A percentile compares a stretch with the other conserved stretches of the same genome.
phyloP scores from a whole-genome alignment of 108 stramenopile genomes.

The Cyclotella atomus region DNA sequence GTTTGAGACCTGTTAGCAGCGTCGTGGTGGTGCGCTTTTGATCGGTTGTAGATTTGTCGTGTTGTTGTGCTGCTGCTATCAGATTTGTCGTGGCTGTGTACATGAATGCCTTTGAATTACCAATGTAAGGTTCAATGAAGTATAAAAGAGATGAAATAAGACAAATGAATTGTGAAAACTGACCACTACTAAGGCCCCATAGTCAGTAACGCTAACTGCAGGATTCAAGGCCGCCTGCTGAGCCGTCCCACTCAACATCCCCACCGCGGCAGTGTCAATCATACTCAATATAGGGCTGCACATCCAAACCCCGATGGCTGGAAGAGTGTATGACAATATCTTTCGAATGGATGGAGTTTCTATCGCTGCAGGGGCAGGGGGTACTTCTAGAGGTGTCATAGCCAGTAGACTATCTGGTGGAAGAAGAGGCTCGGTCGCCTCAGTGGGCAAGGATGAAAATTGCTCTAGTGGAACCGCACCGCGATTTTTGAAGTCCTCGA shows the following conservation, averaged over 20 bases:
- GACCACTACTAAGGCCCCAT: slow-evolving; percentile 72
- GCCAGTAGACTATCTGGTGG: too few species aligned
- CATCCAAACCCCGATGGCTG: slow-evolving; percentile 88
- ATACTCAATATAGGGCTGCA: slow-evolving; percentile 79
- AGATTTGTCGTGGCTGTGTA: slow-evolving; percentile 87
- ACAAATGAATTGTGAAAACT: slow-evolving; percentile 3
- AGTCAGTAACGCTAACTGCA: slow-evolving; percentile 81
- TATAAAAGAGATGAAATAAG: background rate
- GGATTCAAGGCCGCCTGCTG: slow-evolving; percentile 89
- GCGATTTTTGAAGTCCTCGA: background rate
- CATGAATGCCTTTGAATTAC: slow-evolving; percentile 60
- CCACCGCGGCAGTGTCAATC: slow-evolving; percentile 85
- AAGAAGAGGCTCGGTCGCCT: background rate
- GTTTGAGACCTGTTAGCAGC: slow-evolving; percentile 68
- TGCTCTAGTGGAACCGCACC: background rate
- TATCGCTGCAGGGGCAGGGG: background rate
- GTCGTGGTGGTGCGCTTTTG: slow-evolving; percentile 54
- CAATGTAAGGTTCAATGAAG: background rate
- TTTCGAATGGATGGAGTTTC: slow-evolving; percentile 60
- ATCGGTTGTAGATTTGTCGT: slow-evolving; percentile 46
- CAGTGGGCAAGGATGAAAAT: background rate
- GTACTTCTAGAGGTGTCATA: background rate
- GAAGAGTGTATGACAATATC: slow-evolving; percentile 83
- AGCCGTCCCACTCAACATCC: slow-evolving; percentile 75
- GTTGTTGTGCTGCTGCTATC: slow-evolving; percentile 69